Evolutionary conservation across 1,284 basidiomycete species (phyloP).

Genomic region (Entoloma clypeatum): DNA sequence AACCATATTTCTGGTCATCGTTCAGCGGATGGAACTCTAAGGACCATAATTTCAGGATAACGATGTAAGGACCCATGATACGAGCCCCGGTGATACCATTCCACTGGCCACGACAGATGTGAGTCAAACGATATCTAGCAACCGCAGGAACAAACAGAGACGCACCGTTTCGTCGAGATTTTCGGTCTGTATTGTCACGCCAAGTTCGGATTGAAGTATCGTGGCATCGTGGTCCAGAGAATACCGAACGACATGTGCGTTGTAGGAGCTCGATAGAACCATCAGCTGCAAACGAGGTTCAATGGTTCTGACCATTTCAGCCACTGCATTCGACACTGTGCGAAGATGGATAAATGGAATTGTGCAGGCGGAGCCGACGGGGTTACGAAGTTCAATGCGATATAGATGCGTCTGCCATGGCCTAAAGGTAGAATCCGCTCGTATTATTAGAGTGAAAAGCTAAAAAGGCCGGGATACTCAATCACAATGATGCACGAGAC

Average conservation of each 20-base stretch:
- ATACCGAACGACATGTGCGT: conserved; percentile 28
- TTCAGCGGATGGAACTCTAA: conserved; percentile 42
- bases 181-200: conserved; percentile 12
- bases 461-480: too few relatives aligned
- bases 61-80: conserved; percentile 45
- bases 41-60: conserved; percentile 47
- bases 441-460: not conserved
- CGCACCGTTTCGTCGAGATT: conserved; percentile 30
- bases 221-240: not conserved
- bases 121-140: conserved; percentile 1
- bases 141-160: conserved; percentile 3
- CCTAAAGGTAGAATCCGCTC: conserved; percentile 11
- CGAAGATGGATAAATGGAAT: conserved; percentile 20
- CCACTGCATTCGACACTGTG: conserved; percentile 13
- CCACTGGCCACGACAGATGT: conserved; percentile 35
- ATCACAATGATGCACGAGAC: conserved; percentile 22
- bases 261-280: conserved; percentile 27
- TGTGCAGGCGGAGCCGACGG: not conserved
- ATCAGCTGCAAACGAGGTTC: conserved; percentile 27
- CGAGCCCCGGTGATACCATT: conserved; percentile 44
- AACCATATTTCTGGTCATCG: not conserved
- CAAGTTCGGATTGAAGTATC: conserved; percentile 1
- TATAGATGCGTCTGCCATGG: conserved; percentile 21
- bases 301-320: conserved; percentile 33
- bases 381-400: conserved; percentile 13